These are phyloP conservation scores for Kandelia obovata DNA, from an alignment of 345 rosid genomes.

Conservation along the genomic window DNA sequence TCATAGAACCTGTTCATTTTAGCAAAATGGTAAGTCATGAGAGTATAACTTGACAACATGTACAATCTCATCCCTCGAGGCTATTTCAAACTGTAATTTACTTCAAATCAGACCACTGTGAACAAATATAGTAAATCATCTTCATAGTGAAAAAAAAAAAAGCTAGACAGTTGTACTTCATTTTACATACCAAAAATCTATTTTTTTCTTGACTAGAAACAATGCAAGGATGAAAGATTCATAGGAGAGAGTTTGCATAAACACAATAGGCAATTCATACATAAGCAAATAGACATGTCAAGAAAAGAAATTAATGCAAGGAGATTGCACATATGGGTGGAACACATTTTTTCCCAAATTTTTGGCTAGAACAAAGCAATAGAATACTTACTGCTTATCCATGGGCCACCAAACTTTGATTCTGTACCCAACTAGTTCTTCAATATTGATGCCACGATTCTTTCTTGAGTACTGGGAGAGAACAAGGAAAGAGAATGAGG, in stretches of 20 bases:
- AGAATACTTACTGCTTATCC: slow-evolving; percentile 80
- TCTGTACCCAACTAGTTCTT: slow-evolving; percentile 76
- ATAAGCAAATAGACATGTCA: background rate
- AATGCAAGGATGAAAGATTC: background rate
- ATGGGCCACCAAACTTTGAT: slow-evolving; percentile 99
- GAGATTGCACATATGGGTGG: background rate
- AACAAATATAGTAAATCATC: no score
- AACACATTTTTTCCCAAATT: background rate
- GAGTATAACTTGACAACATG: background rate
- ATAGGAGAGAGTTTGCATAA: no score
- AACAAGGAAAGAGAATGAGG: slow-evolving; percentile 1
- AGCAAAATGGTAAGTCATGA: slow-evolving; percentile 19
- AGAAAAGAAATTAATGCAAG: background rate
- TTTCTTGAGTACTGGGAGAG: slow-evolving; percentile 57
- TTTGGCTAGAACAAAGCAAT: background rate
- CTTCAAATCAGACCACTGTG: no score
- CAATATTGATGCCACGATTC: slow-evolving; percentile 47
- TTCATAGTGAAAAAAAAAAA: no score
- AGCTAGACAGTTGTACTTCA: no score
- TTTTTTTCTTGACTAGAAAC: background rate
- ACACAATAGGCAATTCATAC: no score
- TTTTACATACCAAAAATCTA: no score
- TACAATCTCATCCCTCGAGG: background rate
- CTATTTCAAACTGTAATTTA: background rate
- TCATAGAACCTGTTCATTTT: slow-evolving; percentile 72